These are phyloP conservation scores for Backusella sp. DNA, from an alignment of 192 early-diverging fungal genomes.

Conservation along the genomic window DNA sequence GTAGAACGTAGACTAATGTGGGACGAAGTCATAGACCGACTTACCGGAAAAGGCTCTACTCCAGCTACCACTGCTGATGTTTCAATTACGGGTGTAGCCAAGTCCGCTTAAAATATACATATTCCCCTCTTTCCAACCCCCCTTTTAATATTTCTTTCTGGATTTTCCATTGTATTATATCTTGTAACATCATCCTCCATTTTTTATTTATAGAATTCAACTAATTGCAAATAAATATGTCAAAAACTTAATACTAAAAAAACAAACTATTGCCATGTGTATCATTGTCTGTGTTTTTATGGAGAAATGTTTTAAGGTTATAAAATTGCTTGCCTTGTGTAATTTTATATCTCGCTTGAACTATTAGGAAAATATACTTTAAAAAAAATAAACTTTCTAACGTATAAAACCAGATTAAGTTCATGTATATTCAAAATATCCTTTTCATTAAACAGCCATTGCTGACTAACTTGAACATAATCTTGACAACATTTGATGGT, in stretches of 20 bases:
- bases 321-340: not conserved
- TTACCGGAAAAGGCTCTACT: slow-evolving; percentile 12
- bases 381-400: not conserved
- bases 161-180: slow-evolving; percentile 10
- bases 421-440: not conserved
- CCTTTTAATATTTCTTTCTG: not conserved
- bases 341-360: not conserved
- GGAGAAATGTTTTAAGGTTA: not conserved
- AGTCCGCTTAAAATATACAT: slow-evolving; percentile 5
- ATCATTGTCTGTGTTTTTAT: not conserved
- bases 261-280: not conserved
- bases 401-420: not conserved
- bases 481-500: not conserved
- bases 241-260: not conserved
- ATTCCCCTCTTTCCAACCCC: not conserved
- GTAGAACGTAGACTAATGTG: slow-evolving; percentile 57
- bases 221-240: not conserved
- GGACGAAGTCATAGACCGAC: slow-evolving; percentile 55
- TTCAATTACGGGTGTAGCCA: not conserved
- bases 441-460: not conserved
- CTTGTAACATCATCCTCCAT: not conserved
- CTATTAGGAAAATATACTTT: not conserved
- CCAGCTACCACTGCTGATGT: not conserved
- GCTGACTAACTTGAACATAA: not conserved
- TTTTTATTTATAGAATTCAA: not conserved